Percentiles rank a stretch among this genome's conserved stretches.
These are phyloP conservation scores for Allium fistulosum DNA, from an alignment of 106 monocot species.

Conservation along the genomic window DNA sequence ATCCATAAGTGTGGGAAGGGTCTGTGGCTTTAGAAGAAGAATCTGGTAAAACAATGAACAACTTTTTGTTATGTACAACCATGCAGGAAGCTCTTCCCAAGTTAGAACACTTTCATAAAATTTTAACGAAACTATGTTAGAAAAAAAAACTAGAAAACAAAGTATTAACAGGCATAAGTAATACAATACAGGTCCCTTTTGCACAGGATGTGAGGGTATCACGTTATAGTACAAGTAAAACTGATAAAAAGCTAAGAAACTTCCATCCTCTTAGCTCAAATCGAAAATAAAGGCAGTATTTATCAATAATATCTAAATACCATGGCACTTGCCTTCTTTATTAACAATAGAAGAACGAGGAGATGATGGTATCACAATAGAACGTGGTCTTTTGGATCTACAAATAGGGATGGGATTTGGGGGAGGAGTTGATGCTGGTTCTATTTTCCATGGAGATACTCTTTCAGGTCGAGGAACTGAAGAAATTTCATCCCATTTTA, in stretches of 20 bases:
- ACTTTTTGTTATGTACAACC: not conserved
- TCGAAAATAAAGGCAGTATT: too few relatives aligned
- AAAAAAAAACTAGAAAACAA: too few relatives aligned
- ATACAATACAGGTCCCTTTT: too few relatives aligned
- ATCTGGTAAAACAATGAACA: slow-evolving; percentile 5
- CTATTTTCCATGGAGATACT: slow-evolving; percentile 94
- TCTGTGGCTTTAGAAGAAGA: slow-evolving; percentile 23
- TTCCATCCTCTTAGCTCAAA: not conserved
- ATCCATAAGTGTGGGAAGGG: slow-evolving; percentile 22
- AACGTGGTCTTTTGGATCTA: slow-evolving; percentile 56
- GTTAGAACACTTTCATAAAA: too few relatives aligned
- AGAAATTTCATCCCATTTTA: slow-evolving; percentile 75
- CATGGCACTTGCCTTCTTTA: slow-evolving; percentile 41
- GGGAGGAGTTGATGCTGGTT: slow-evolving; percentile 59
- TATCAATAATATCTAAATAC: too few relatives aligned
- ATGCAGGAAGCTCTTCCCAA: too few relatives aligned
- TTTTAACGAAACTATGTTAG: too few relatives aligned
- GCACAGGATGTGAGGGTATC: too few relatives aligned
- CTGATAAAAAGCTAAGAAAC: too few relatives aligned
- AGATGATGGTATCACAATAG: slow-evolving; percentile 32
- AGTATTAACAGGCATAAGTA: too few relatives aligned
- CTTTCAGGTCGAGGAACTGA: slow-evolving; percentile 71
- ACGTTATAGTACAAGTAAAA: too few relatives aligned
- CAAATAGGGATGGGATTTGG: slow-evolving; percentile 50
- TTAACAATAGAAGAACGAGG: slow-evolving; percentile 58